Conservation (phyloP, 2,329 filamentous ascomycete species). For the Trichoderma koningii region DNA sequence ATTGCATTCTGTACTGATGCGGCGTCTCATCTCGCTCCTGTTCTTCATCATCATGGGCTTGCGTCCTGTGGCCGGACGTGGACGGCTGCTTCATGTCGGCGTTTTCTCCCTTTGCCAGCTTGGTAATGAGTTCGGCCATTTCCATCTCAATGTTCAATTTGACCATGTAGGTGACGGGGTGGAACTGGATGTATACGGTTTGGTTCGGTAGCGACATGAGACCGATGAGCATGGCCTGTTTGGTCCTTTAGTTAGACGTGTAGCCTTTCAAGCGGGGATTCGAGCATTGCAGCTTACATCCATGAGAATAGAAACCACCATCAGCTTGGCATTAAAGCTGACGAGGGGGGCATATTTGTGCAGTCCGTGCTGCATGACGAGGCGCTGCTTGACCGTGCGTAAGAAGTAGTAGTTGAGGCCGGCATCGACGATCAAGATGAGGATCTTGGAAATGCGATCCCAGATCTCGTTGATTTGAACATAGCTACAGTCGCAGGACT, state of each 20-base stretch:
- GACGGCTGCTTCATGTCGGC: slow-evolving; percentile 10
- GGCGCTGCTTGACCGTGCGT: slow-evolving; percentile 47
- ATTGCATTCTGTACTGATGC: slow-evolving; percentile 12
- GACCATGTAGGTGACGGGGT: slow-evolving; percentile 53
- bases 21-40: background rate
- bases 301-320: slow-evolving; percentile 53
- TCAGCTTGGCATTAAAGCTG: slow-evolving; percentile 52
- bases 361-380: slow-evolving; percentile 48
- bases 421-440: slow-evolving; percentile 54
- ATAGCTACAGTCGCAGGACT: slow-evolving; percentile 30
- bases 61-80: slow-evolving; percentile 1
- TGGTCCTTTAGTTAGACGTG: background rate
- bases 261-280: too few species aligned
- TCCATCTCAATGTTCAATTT: slow-evolving; percentile 57
- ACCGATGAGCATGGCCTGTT: slow-evolving; percentile 18
- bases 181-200: slow-evolving; percentile 51
- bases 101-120: slow-evolving; percentile 35
- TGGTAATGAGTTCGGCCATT: slow-evolving; percentile 54
- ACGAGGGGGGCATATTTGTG: slow-evolving; percentile 54
- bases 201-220: slow-evolving; percentile 33
- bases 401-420: slow-evolving; percentile 57
- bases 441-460: slow-evolving; percentile 55
- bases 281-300: slow-evolving; percentile 39
- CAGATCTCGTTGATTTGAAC: slow-evolving; percentile 52
- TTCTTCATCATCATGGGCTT: slow-evolving; percentile 5